Evolutionary conservation across 148 eudicot genomes (phyloP), one percentile per base, ranked within the genome.

Genomic region (Fallopia convolvulus): DNA sequence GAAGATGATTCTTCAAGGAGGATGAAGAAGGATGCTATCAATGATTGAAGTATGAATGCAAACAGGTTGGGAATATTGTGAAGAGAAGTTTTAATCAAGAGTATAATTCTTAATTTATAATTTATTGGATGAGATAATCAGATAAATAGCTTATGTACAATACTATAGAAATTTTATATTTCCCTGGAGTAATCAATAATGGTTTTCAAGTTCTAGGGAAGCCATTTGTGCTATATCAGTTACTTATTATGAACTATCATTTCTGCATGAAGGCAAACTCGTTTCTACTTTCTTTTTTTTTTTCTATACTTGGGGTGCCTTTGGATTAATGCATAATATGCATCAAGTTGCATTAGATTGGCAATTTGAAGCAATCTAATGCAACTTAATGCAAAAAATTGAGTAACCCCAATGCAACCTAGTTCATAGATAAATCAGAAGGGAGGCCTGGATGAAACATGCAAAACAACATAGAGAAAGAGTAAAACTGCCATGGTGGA

Each of bases 401-500:
- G 2, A 36, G 39, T 36, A 36, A 36, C 39, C 39, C 47, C 8
- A 44, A 44, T 9, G 47, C 11, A 9, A 10, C 47, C 46, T 14
- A 6, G 39, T 41, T 41, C 30, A 42, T 42, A 41, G 1, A 15
- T 41, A 26, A 33, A 65, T 11, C 6, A 65, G 42, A 12, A 65
- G 41, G 20, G 41, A 65, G 32, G 14, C 71, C 41, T 65, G 5
- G 18, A 15, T 26, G 68, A 61, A 32, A 23, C 33, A 26, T 1
- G 33, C 33, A 10, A 61, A 26, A 61, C 68, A 61, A 61, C 6
- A 61, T 36, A 26, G 68, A 21, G 26, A 65, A 33, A 12, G 71
- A 33, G 71, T n/a, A 65, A 65, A 65, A 65, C 14, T 65, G 32
- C 41, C n/a, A 65, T 65, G 71, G 71, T 65, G 71, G 41, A 33